Evolutionary conservation across 176 grass and related monocot species (phyloP).

Genomic region (Olyra latifolia): DNA sequence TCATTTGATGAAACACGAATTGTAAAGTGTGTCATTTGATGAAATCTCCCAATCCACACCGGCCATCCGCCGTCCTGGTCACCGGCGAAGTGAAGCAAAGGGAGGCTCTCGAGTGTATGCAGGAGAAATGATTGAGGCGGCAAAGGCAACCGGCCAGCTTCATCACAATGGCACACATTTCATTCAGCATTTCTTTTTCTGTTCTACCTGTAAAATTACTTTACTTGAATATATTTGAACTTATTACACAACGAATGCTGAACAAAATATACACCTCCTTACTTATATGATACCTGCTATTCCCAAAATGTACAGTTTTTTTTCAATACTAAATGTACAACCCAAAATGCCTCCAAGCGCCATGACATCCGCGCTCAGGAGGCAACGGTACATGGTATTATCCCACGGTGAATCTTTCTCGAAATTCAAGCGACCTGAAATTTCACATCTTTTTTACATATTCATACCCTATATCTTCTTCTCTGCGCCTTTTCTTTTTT

Average conservation of each 20-base stretch:
- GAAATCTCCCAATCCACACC: no score
- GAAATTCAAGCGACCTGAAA: background rate
- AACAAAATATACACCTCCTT: background rate
- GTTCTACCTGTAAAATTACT: background rate
- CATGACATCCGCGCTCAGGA: constrained; percentile 14
- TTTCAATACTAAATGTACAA: constrained; percentile 19
- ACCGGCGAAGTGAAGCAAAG: background rate
- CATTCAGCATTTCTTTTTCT: background rate
- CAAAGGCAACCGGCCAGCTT: no score
- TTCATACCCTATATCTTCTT: background rate
- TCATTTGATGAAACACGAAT: no score
- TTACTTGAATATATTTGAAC: background rate
- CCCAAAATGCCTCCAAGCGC: constrained; percentile 38
- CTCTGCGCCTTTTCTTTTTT: background rate
- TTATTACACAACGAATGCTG: background rate
- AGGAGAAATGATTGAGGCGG: no score
- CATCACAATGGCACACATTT: background rate
- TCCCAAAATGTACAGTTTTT: constrained; percentile 19
- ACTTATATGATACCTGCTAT: background rate
- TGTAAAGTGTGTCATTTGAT: no score
- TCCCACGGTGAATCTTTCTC: background rate
- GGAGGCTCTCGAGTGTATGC: background rate
- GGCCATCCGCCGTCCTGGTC: background rate
- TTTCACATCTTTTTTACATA: constrained; percentile 20
- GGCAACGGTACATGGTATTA: background rate